Base-by-base conservation (phyloP, 768 basidiomycete genomes). In the Leucosporidium scottii region DNA sequence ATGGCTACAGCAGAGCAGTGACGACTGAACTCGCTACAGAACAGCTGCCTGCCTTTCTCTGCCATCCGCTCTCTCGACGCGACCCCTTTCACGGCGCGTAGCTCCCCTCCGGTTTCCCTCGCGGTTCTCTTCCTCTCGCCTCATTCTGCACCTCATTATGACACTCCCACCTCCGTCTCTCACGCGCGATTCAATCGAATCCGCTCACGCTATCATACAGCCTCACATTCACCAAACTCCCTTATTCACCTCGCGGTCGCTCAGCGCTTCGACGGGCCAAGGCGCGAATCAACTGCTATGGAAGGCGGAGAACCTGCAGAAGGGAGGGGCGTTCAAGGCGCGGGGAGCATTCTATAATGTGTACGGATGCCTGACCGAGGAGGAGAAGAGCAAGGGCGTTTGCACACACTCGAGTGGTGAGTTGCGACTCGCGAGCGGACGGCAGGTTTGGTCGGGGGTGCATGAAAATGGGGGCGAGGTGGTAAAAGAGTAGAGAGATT, bases 241-340 rank as follows among this genome's bases (percentile, higher is more conserved):
- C 0, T 55, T 76, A 3, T 57, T 75, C 20, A 72, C 73, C 3
- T 61, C 60, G 2, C 1, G 21, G 9, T 34, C 48, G 5, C 31
- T 61, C 31, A n/a, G 27, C 4, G 12, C 23, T 17, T 31, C 21
- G 2, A 39, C 60, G 0, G 48, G 28, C 15, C 12, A 20, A 17
- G 31, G 48, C 4, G 3, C 65, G 60, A 50, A 60, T 65, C 44
- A 65, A 68, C 27, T 76, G 7, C 70, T 68, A 27, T 75, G 75
- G 65, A 76, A 76, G 56, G 74, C 73, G 56, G 76, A 76, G 66
- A 74, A 74, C 62, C 53, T 61, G 6, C 74, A 76, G 53, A 50
- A 68, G 15, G 74, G 75, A 49, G 76, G 76, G 5, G 74, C 74
- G 13, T 76, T 76, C 69, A 76, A 76, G 60, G 72, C 72, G 17